A percentile compares a stretch with the other conserved stretches of the same genome.
These are phyloP conservation scores for Chytriomyces hyalinus DNA, from an alignment of 192 early-diverging fungal genomes.

Conservation along the genomic window DNA sequence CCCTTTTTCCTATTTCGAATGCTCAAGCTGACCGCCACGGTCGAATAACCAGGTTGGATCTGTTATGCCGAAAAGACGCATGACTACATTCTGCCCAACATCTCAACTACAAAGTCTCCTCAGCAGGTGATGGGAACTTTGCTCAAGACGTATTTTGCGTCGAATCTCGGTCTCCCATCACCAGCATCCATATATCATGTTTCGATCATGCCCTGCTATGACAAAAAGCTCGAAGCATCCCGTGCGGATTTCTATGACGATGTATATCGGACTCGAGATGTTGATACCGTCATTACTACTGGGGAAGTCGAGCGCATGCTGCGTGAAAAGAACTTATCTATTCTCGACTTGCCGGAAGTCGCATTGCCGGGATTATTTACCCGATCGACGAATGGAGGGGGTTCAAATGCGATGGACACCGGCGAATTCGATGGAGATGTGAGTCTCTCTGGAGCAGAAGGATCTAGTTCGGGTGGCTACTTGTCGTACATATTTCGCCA, in stretches of 20 bases:
- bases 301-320: slow-evolving; percentile 92
- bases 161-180: slow-evolving; percentile 54
- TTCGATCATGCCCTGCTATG: slow-evolving; percentile 96
- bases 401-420: slow-evolving; percentile 3
- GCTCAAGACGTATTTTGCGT: slow-evolving; percentile 83
- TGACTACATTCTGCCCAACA: slow-evolving; percentile 81
- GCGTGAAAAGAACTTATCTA: slow-evolving; percentile 56
- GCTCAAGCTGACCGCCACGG: background rate
- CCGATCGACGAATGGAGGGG: background rate
- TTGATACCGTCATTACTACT: slow-evolving; percentile 95
- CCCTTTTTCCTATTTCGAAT: background rate
- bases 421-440: slow-evolving; percentile 10
- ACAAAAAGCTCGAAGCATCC: slow-evolving; percentile 98
- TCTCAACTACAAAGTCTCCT: slow-evolving; percentile 91
- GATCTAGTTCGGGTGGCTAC: slow-evolving; percentile 90
- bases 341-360: slow-evolving; percentile 57
- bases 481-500: slow-evolving; percentile 86
- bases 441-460: slow-evolving; percentile 66
- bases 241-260: slow-evolving; percentile 89
- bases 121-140: slow-evolving; percentile 97
- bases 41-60: slow-evolving; percentile 75
- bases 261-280: slow-evolving; percentile 82
- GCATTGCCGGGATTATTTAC: slow-evolving; percentile 48
- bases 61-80: slow-evolving; percentile 99
- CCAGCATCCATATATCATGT: slow-evolving; percentile 91